These are phyloP conservation scores for Termitomyces sp. DNA, from an alignment of 768 basidiomycete species.

Conservation along the genomic window DNA sequence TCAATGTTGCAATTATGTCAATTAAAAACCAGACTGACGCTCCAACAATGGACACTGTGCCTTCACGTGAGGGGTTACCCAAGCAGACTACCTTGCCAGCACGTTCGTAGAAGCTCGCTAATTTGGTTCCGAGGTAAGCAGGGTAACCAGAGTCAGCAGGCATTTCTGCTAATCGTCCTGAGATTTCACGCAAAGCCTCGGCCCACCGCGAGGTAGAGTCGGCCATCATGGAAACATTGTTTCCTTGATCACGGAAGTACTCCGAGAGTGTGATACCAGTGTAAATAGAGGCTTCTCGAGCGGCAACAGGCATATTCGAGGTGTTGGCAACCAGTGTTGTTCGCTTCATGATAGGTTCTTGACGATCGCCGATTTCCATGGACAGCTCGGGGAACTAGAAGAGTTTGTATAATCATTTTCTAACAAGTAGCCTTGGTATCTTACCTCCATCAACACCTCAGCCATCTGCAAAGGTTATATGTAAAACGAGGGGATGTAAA, in stretches of 20 bases:
- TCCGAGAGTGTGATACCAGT: constrained; percentile 99
- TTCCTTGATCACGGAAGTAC: constrained; percentile 99
- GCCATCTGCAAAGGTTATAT: constrained; percentile 62
- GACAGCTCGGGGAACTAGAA: constrained; percentile 82
- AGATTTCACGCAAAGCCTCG: constrained; percentile 98
- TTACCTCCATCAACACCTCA: constrained; percentile 96
- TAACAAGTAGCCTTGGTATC: constrained; percentile 7
- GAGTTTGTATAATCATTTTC: constrained; percentile 5
- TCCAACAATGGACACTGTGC: constrained; percentile 97
- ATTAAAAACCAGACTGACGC: constrained; percentile 60
- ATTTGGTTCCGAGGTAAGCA: constrained; percentile 92
- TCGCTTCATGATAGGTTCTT: constrained; percentile 99
- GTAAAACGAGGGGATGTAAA: constrained; percentile 4
- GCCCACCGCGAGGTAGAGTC: constrained; percentile 99
- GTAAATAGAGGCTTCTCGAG: constrained; percentile 98
- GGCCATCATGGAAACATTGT: constrained; percentile 98
- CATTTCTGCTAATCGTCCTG: constrained; percentile 99
- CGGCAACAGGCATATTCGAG: constrained; percentile 99
- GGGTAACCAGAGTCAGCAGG: constrained; percentile 99
- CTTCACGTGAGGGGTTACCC: constrained; percentile 83
- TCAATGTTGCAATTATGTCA: neutral
- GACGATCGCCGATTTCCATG: constrained; percentile 86
- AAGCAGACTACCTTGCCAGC: constrained; percentile 94
- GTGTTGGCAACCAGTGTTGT: constrained; percentile 99
- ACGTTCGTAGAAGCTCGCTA: constrained; percentile 98